Base-by-base conservation (phyloP, 1,284 basidiomycete species). In the Rhodotorula sp. region DNA sequence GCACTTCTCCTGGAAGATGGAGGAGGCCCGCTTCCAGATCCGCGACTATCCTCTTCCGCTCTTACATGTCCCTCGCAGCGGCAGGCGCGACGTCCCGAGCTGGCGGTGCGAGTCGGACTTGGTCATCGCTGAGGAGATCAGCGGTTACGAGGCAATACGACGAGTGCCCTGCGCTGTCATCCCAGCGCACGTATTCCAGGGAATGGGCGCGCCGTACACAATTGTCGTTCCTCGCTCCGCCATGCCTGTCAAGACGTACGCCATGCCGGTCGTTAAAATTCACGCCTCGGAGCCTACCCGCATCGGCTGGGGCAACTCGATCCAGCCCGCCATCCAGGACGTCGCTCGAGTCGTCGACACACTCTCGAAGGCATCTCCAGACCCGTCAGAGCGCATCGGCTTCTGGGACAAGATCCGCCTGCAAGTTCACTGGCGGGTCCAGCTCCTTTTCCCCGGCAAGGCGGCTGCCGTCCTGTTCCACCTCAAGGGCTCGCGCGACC, bases 361-460 rank as follows among this genome's bases (percentile, higher is more conserved):
- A 2, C 78, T 99, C 63, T 87, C 89, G 1, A 88, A 88, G 73
- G 85, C 91, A 20, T 87, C 92, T 47, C 86, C 87, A 50, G 95
- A 99, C 81, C 85, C 87, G n/a, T 95, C 93, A 9, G 89, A 91
- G 20, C 85, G 87, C 31, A 80, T 95, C 65, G 94, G 93, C 3
- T 97, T 97, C 80, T 98, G 95, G 95, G 94, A 98, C 79, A 98
- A 87, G 87, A 82, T 96, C 75, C 85, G 91, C 50, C 83, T 96
- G 24, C 83, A 91, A 24, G 85, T 95, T 71, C 94, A 97, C 77
- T 94, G 94, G 88, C 87, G 84, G 50, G 79, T 90, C n/a, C 84
- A 84, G 62, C 81, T 91, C 47, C 84, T 85, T 30, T 96, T 97
- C 77, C 82, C 82, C 30, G 78, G 78, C 51, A 89, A 91, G 59